Conservation (phyloP, 805 yeast species). For the Starmerella gropengiesseri region DNA sequence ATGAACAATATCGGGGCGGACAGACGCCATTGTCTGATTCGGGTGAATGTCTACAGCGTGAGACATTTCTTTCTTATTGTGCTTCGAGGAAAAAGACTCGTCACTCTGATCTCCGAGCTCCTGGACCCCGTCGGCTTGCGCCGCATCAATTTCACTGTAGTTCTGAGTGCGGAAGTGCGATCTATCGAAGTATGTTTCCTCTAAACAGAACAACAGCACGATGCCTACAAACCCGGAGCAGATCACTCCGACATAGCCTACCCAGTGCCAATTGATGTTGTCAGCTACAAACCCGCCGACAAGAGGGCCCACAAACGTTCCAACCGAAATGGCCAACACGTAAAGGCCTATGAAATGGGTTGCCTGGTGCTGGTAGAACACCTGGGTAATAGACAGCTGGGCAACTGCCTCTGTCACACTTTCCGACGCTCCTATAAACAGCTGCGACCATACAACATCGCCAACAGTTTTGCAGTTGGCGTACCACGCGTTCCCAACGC, state of each 20-base stretch:
- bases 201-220: conserved; percentile 49
- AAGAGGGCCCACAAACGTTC: conserved; percentile 70
- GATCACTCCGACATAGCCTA: conserved; percentile 56
- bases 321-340: conserved; percentile 62
- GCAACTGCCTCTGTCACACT: conserved; percentile 71
- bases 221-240: conserved; percentile 49
- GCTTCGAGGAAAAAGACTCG: not conserved
- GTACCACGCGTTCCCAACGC: conserved; percentile 63
- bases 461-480: conserved; percentile 42
- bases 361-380: conserved; percentile 66
- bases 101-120: not conserved
- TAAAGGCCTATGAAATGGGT: conserved; percentile 63
- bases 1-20: conserved; percentile 18
- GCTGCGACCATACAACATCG: conserved; percentile 67
- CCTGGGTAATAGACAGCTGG: conserved; percentile 53
- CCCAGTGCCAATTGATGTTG: conserved; percentile 63
- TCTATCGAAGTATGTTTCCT: conserved; percentile 50
- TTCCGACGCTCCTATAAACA: conserved; percentile 73
- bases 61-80: not conserved
- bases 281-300: conserved; percentile 64
- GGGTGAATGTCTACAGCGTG: not conserved
- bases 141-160: not conserved
- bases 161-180: conserved; percentile 19
- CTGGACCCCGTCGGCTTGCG: not conserved
- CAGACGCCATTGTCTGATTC: not conserved